Evolutionary conservation across 1,139 yeast genomes (phyloP).

Genomic region (Hemisphaericaspora xylofermentans): DNA sequence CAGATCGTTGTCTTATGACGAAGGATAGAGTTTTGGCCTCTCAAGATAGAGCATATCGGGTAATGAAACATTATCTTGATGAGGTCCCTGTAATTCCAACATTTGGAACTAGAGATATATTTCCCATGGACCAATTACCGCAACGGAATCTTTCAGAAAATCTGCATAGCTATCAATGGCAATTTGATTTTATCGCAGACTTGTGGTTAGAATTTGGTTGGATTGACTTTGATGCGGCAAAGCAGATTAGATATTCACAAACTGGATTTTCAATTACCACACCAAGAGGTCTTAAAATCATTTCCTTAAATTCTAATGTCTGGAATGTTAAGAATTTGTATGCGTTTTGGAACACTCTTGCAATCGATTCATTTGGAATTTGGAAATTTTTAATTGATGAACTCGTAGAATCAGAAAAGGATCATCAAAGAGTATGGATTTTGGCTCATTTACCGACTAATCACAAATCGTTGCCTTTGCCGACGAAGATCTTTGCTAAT

Average conservation of each 20-base stretch:
- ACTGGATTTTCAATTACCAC: conserved; percentile 28
- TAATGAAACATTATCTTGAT: conserved; percentile 23
- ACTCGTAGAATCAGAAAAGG: conserved; percentile 26
- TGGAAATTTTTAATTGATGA: conserved; percentile 32
- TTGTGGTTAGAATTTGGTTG: conserved; percentile 37
- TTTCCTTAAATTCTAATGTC: conserved; percentile 31
- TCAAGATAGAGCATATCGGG: conserved; percentile 19
- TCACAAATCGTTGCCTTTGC: conserved; percentile 25
- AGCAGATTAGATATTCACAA: conserved; percentile 30
- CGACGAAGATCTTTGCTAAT: conserved; percentile 24
- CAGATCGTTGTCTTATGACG: conserved; percentile 20
- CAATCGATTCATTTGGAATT: conserved; percentile 26
- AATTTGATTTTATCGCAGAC: conserved; percentile 28
- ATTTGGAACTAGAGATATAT: conserved; percentile 28
- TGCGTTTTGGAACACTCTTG: conserved; percentile 20
- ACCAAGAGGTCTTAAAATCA: conserved; percentile 27
- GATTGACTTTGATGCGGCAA: conserved; percentile 31
- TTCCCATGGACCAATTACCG: conserved; percentile 29
- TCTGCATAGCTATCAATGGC: conserved; percentile 23
- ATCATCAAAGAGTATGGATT: conserved; percentile 34
- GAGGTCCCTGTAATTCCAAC: conserved; percentile 27
- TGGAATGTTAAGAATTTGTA: conserved; percentile 30
- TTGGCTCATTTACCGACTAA: conserved; percentile 29
- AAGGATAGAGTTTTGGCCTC: conserved; percentile 15
- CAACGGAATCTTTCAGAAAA: conserved; percentile 14